Base-by-base conservation (phyloP, 1,284 basidiomycete species). In the Rhodotorula glutinis region DNA sequence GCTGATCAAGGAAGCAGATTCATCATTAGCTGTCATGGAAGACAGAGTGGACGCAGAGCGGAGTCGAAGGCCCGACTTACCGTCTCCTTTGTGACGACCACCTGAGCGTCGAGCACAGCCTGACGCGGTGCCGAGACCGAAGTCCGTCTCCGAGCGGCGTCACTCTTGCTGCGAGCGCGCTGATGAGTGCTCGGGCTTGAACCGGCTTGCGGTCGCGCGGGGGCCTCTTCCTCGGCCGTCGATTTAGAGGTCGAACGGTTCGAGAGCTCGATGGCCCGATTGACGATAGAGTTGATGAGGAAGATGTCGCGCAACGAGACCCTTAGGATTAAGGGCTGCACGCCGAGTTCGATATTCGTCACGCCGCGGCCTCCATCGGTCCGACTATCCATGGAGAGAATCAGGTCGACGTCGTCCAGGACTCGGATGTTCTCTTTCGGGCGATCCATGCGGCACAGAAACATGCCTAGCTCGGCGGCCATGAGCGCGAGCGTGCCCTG, bases 301-400 rank as follows among this genome's bases (percentile, higher is more conserved):
- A 87, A 86, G 75, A 98, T 91, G 78, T 99, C 95, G 44, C 91
- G 85, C 76, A 92, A 90, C 0, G 94, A 97, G 17, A 93, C 91
- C 33, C 96, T 86, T 79, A 99, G 88, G 60, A 95, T 85, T 74
- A 98, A 85, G 2, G 94, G 87, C 72, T 84, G 81, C 19, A 87
- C 82, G n/a, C 85, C 83, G 30, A 95, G 78, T 77, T 97, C 92
- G 67, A 98, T 88, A 75, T 84, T 92, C 11, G 90, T 89, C 80
- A 88, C 87, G 73, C 90, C 87, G 62, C 90, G 87, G 4, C 83
- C 84, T 3, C 85, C 83, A 21, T 87, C 85, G n/a, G 85, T 83
- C 7, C 90, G 86, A 68, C 84, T 91, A 78, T 98, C 94, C 71
- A 96, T 82, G 13, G 92, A 89, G 54, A 97, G 82, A 0, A 92